A percentile compares a stretch with the other conserved stretches of the same genome.
phyloP scores from a whole-genome alignment of 139 green algal genomes.

The Tetraselmis chui region DNA sequence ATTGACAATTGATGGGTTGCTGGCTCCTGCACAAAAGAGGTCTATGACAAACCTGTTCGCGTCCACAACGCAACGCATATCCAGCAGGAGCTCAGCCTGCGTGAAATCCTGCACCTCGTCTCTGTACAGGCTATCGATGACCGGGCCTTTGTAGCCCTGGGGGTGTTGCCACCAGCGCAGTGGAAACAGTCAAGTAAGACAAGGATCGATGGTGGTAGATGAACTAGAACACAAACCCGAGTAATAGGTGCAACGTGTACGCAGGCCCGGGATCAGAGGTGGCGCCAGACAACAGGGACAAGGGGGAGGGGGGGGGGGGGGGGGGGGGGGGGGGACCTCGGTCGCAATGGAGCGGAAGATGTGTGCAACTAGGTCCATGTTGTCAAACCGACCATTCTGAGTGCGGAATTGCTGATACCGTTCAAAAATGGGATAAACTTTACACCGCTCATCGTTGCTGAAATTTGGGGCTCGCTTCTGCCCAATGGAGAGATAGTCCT shows the following conservation, averaged over 20 bases:
- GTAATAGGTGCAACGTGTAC: too few species aligned
- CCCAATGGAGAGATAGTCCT: constrained; percentile 47
- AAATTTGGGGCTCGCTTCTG: constrained; percentile 66
- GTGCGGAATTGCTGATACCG: constrained; percentile 32
- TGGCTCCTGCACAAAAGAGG: not conserved
- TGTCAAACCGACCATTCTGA: constrained; percentile 33
- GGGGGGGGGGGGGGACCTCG: not conserved
- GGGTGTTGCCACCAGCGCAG: too few species aligned
- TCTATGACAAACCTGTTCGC: not conserved
- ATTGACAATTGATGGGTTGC: too few species aligned
- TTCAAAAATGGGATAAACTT: constrained; percentile 60
- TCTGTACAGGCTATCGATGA: constrained; percentile 60
- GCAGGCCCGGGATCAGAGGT: too few species aligned
- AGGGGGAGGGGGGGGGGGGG: not conserved
- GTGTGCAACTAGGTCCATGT: constrained; percentile 52
- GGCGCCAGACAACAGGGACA: too few species aligned
- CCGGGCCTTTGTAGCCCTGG: constrained; percentile 43
- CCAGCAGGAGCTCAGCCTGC: constrained; percentile 66
- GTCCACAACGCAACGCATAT: constrained; percentile 32
- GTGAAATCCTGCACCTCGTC: constrained; percentile 84
- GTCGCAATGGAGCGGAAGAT: constrained; percentile 32
- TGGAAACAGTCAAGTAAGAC: too few species aligned
- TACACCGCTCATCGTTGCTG: constrained; percentile 27
- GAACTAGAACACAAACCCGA: too few species aligned
- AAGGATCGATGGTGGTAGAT: too few species aligned